These are phyloP conservation scores for Sutorius australiensis DNA, from an alignment of 768 basidiomycete genomes.

Conservation along the genomic window DNA sequence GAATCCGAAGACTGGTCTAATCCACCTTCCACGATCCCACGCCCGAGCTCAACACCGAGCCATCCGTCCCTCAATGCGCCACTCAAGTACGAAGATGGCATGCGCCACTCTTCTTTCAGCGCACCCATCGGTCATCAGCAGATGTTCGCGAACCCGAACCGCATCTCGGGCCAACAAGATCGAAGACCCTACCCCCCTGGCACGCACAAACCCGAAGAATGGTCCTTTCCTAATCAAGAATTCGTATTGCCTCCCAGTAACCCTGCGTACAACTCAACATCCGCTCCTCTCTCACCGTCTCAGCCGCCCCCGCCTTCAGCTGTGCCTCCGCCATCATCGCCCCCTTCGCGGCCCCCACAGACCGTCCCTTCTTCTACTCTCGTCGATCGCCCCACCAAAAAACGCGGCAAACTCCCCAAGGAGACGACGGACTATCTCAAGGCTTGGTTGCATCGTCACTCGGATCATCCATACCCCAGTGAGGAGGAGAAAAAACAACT, in stretches of 20 bases:
- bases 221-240: slow-evolving; percentile 63
- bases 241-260: slow-evolving; percentile 42
- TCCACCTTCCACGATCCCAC: slow-evolving; percentile 56
- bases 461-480: slow-evolving; percentile 84
- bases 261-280: slow-evolving; percentile 23
- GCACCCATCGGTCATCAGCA: slow-evolving; percentile 54
- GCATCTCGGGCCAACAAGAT: slow-evolving; percentile 69
- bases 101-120: slow-evolving; percentile 68
- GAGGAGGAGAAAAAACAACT: slow-evolving; percentile 90
- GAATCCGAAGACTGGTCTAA: slow-evolving; percentile 55
- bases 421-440: slow-evolving; percentile 88
- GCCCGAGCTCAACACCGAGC: slow-evolving; percentile 64
- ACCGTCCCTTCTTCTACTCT: slow-evolving; percentile 52
- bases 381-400: slow-evolving; percentile 74
- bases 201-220: slow-evolving; percentile 62
- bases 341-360: slow-evolving; percentile 48
- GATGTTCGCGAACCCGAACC: slow-evolving; percentile 64
- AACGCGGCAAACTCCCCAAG: slow-evolving; percentile 85
- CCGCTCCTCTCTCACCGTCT: slow-evolving; percentile 42
- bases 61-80: slow-evolving; percentile 47
- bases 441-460: slow-evolving; percentile 83
- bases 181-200: slow-evolving; percentile 46
- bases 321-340: slow-evolving; percentile 44
- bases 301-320: slow-evolving; percentile 27
- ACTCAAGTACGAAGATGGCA: slow-evolving; percentile 66